Evolutionary conservation across 2,329 filamentous ascomycete genomes (phyloP).

Genomic region (Ophiostoma himal-ulmi): DNA sequence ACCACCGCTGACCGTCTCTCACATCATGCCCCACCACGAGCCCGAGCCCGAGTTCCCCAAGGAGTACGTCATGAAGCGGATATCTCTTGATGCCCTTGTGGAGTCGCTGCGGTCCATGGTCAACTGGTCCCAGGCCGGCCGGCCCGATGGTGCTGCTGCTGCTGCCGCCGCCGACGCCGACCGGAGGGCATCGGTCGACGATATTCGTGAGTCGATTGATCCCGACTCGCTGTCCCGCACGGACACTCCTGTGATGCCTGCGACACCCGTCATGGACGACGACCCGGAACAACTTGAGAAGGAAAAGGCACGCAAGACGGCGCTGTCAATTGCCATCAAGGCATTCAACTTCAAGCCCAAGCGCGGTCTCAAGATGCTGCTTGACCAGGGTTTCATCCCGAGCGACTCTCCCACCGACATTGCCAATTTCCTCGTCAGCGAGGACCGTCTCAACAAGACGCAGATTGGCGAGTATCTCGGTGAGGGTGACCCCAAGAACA

Average conservation of each 20-base stretch:
- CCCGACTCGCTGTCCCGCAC: constrained; percentile 60
- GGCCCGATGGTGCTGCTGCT: constrained; percentile 50
- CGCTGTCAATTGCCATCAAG: constrained; percentile 77
- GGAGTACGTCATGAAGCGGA: constrained; percentile 86
- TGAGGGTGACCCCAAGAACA: constrained; percentile 86
- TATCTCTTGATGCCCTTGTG: constrained; percentile 81
- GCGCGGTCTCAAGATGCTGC: constrained; percentile 74
- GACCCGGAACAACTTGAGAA: constrained; percentile 92
- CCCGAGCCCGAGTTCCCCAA: constrained; percentile 68
- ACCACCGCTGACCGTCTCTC: constrained; percentile 75
- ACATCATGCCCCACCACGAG: constrained; percentile 57
- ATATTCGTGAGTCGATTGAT: constrained; percentile 69
- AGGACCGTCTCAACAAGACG: constrained; percentile 83
- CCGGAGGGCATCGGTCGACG: constrained; percentile 48
- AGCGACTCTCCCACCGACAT: constrained; percentile 76
- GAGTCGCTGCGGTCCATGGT: constrained; percentile 85
- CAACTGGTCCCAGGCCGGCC: constrained; percentile 71
- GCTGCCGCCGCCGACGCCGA: constrained; percentile 42
- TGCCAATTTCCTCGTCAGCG: constrained; percentile 71
- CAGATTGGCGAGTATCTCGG: constrained; percentile 91
- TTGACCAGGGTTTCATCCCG: constrained; percentile 80
- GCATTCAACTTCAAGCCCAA: constrained; percentile 99
- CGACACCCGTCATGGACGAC: constrained; percentile 65
- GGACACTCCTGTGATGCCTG: constrained; percentile 54
- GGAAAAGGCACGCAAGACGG: constrained; percentile 89